phyloP scores from a whole-genome alignment of 2,329 filamentous ascomycete species.

The Chaetomiaceae sp. region DNA sequence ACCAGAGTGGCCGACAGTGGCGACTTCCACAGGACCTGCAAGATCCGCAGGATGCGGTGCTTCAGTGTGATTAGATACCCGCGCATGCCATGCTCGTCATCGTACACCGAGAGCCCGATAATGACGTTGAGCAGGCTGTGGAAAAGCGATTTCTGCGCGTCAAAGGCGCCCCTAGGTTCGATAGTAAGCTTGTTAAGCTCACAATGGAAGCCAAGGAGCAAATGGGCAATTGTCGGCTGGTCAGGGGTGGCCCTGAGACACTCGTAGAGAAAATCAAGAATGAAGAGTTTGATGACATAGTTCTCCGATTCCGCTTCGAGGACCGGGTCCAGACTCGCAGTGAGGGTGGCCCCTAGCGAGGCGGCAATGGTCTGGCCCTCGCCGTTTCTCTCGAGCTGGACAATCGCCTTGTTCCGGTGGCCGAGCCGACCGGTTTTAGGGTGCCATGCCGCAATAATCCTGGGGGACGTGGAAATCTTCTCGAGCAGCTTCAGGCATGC shows the following conservation, averaged over 20 bases:
- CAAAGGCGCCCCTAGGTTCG: constrained; percentile 63
- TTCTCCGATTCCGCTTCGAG: constrained; percentile 62
- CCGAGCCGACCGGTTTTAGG: constrained; percentile 55
- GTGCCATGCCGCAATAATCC: constrained; percentile 65
- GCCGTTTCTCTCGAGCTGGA: constrained; percentile 76
- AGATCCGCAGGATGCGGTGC: constrained; percentile 62
- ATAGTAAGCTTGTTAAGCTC: constrained; percentile 63
- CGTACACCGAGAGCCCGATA: constrained; percentile 59
- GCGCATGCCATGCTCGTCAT: constrained; percentile 52
- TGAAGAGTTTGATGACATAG: constrained; percentile 75
- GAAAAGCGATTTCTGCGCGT: constrained; percentile 68
- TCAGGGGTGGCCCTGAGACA: constrained; percentile 70
- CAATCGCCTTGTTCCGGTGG: constrained; percentile 76
- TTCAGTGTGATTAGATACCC: constrained; percentile 66
- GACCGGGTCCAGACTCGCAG: constrained; percentile 64
- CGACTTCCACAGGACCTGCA: constrained; percentile 79
- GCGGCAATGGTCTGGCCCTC: constrained; percentile 74
- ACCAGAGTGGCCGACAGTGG: constrained; percentile 69
- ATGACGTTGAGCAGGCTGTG: constrained; percentile 72
- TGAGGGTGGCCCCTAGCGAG: constrained; percentile 64
- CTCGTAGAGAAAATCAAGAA: constrained; percentile 78
- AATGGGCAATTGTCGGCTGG: constrained; percentile 81
- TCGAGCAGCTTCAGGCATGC: constrained; percentile 76
- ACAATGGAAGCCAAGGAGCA: constrained; percentile 82
- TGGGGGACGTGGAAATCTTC: constrained; percentile 77